Evolutionary conservation across 2,329 filamentous ascomycete genomes (phyloP).

Genomic region (Coniochaeta prunicola): DNA sequence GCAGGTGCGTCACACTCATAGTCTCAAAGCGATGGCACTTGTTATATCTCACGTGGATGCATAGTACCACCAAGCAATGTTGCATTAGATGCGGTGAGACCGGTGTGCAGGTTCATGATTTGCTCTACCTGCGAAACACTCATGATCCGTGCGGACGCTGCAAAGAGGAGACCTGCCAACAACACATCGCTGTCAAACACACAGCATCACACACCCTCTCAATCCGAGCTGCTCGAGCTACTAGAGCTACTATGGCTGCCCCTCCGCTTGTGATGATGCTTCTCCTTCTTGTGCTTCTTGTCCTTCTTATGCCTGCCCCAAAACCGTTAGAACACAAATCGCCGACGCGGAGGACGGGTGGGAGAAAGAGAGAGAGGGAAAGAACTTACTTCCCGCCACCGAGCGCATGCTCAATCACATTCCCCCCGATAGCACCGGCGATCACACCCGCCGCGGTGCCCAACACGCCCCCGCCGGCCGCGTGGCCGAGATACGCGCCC

Average conservation of each 20-base stretch:
- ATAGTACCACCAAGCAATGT: not conserved
- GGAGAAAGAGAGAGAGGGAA: not conserved
- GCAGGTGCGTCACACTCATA: not conserved
- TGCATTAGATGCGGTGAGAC: not conserved
- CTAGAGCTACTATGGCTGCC: slow-evolving; percentile 1
- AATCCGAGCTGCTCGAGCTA: not conserved
- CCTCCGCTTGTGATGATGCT: slow-evolving; percentile 5
- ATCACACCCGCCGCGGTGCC: slow-evolving; percentile 1
- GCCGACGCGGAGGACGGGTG: not conserved
- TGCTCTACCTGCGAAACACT: not conserved
- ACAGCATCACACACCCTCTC: not conserved
- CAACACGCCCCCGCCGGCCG: slow-evolving; percentile 1
- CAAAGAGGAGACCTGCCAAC: no score
- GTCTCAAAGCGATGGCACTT: not conserved
- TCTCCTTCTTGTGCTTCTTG: slow-evolving; percentile 7
- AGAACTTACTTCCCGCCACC: slow-evolving; percentile 6
- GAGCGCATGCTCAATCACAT: slow-evolving; percentile 2
- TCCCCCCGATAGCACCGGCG: slow-evolving; percentile 1
- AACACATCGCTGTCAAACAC: not conserved
- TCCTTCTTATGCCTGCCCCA: slow-evolving; percentile 2
- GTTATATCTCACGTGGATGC: not conserved
- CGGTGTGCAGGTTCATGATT: not conserved
- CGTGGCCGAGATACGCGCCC: slow-evolving; percentile 2
- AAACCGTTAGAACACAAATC: not conserved
- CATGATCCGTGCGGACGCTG: no score